A percentile compares a stretch with the other conserved stretches of the same genome.
phyloP scores from a whole-genome alignment of 1,284 basidiomycete species.

The Marasmius fiardii region DNA sequence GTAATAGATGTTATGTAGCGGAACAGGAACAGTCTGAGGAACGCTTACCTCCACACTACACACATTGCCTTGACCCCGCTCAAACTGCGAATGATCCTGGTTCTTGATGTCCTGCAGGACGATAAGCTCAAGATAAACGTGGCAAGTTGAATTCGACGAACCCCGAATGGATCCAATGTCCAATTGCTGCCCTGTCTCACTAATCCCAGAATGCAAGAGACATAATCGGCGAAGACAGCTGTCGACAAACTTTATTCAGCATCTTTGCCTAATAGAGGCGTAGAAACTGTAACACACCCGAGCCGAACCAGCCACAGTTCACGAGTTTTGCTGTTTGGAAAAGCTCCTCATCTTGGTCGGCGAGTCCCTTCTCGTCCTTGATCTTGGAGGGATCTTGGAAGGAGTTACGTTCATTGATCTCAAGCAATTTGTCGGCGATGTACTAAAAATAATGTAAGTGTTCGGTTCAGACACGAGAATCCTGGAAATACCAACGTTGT shows the following conservation, averaged over 20 bases:
- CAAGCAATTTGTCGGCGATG: constrained; percentile 73
- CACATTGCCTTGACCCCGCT: constrained; percentile 73
- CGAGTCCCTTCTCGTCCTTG: constrained; percentile 30
- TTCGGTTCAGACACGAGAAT: constrained; percentile 3
- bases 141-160: constrained; percentile 25
- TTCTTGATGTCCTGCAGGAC: constrained; percentile 56
- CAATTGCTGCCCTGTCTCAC: constrained; percentile 67
- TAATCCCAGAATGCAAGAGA: constrained; percentile 71
- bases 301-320: constrained; percentile 77
- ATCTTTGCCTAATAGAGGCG: constrained; percentile 1
- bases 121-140: background rate
- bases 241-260: background rate
- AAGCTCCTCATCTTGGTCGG: constrained; percentile 74
- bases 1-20: background rate
- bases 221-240: constrained; percentile 75
- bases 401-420: constrained; percentile 72
- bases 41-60: constrained; percentile 68
- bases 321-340: constrained; percentile 78
- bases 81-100: constrained; percentile 58
- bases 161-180: constrained; percentile 67
- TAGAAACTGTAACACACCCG: constrained; percentile 24
- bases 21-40: background rate
- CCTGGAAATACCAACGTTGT: constrained; percentile 54
- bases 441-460: constrained; percentile 42
- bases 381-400: constrained; percentile 51